phyloP scores from a whole-genome alignment of 1,139 yeast genomes.

The Sugiyamaella castrensis region DNA sequence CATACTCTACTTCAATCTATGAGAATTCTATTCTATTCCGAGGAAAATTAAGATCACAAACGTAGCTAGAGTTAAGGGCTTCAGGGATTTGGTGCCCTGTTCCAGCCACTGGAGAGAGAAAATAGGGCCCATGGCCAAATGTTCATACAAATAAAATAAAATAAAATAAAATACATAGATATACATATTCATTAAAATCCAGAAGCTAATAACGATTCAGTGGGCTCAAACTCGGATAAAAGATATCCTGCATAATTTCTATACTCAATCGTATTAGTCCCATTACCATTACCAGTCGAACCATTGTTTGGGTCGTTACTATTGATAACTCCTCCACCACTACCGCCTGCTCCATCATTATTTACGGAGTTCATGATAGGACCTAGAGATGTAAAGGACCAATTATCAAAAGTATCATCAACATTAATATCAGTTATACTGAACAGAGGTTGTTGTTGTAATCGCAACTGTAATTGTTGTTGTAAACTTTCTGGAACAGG shows the following conservation, averaged over 20 bases:
- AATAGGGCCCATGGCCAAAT: not conserved
- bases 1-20: too few relatives aligned
- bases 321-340: too few relatives aligned
- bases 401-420: conserved; percentile 8
- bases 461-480: conserved; percentile 1
- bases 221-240: conserved; percentile 8
- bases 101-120: too few relatives aligned
- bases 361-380: conserved; percentile 6
- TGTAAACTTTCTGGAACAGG: not conserved
- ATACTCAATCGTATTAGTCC: not conserved
- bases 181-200: not conserved
- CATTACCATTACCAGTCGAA: not conserved
- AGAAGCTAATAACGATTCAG: conserved; percentile 6
- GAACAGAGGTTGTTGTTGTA: conserved; percentile 4
- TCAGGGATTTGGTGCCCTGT: too few relatives aligned
- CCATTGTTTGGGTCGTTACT: not conserved
- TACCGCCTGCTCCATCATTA: too few relatives aligned
- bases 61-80: too few relatives aligned
- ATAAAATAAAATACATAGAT: not conserved
- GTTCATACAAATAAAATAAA: not conserved
- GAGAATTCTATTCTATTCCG: too few relatives aligned
- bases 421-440: conserved; percentile 8
- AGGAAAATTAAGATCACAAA: too few relatives aligned
- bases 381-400: conserved; percentile 14
- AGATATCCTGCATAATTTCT: conserved; percentile 4